A percentile compares a stretch with the other conserved stretches of the same genome.
Conservation (phyloP, 139 green algal genomes). For the Chlamydomonas schloesseri region DNA sequence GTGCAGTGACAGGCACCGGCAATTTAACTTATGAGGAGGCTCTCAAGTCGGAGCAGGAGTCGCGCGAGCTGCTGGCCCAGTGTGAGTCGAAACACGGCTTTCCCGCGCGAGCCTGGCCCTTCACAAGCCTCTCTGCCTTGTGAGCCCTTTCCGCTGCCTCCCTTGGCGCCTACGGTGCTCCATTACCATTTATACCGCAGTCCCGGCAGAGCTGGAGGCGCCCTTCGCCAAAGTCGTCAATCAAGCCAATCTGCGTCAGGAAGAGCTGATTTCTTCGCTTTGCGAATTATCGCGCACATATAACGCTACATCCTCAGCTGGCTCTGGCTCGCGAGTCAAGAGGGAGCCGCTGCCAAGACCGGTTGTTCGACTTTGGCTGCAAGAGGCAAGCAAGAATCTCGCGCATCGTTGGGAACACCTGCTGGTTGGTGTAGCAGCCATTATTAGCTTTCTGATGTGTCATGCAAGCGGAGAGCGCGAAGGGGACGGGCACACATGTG, state of each 20-base stretch:
- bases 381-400: constrained; percentile 7
- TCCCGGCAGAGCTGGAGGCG: constrained; percentile 63
- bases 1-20: constrained; percentile 61
- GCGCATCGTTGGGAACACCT: too few relatives aligned
- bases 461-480: too few relatives aligned
- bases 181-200: constrained; percentile 39
- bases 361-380: constrained; percentile 32
- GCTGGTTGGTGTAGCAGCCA: too few relatives aligned
- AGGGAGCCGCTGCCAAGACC: not conserved
- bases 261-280: constrained; percentile 53
- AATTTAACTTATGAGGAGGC: constrained; percentile 84
- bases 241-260: constrained; percentile 54
- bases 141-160: too few relatives aligned
- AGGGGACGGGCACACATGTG: too few relatives aligned
- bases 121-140: too few relatives aligned
- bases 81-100: not conserved
- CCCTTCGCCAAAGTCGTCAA: constrained; percentile 61
- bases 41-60: constrained; percentile 31
- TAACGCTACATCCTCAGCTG: not conserved
- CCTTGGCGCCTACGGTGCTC: too few relatives aligned
- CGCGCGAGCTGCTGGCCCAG: constrained; percentile 4
- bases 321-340: constrained; percentile 16
- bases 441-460: too few relatives aligned
- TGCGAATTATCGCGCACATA: not conserved
- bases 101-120: not conserved